A percentile compares a stretch with the other conserved stretches of the same genome.
These are phyloP conservation scores for Penicillium crystallinum DNA, from an alignment of 495 filamentous ascomycete genomes.

Conservation along the genomic window DNA sequence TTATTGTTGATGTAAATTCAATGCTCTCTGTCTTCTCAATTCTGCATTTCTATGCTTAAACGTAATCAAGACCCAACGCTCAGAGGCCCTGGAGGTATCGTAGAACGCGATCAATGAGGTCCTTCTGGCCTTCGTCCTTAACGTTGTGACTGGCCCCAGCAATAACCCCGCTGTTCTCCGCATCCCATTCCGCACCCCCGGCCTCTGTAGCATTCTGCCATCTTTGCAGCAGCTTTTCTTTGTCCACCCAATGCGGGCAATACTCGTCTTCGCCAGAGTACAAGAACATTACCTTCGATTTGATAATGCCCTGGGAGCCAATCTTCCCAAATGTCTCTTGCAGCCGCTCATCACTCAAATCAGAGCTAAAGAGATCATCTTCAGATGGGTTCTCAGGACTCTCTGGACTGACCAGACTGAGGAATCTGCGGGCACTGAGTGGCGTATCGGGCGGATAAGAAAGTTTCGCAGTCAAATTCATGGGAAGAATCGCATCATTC, in stretches of 20 bases:
- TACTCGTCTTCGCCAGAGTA: slow-evolving; percentile 70
- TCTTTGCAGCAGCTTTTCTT: slow-evolving; percentile 52
- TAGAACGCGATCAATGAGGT: slow-evolving; percentile 50
- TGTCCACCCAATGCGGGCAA: slow-evolving; percentile 59
- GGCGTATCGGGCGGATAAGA: slow-evolving; percentile 54
- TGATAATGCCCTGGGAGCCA: slow-evolving; percentile 48
- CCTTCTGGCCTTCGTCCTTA: slow-evolving; percentile 40
- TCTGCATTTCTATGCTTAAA: neutral
- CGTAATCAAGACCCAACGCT: neutral
- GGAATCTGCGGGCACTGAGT: slow-evolving; percentile 51
- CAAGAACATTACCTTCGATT: slow-evolving; percentile 46
- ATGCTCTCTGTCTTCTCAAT: slow-evolving; percentile 12
- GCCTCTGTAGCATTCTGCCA: slow-evolving; percentile 62
- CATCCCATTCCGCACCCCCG: slow-evolving; percentile 43
- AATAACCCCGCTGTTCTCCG: slow-evolving; percentile 54
- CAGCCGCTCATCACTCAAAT: slow-evolving; percentile 58
- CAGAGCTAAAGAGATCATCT: slow-evolving; percentile 88
- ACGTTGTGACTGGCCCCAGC: slow-evolving; percentile 60
- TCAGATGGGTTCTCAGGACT: slow-evolving; percentile 53
- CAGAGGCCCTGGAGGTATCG: slow-evolving; percentile 51
- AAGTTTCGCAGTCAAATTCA: slow-evolving; percentile 37
- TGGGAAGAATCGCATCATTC: slow-evolving; percentile 54
- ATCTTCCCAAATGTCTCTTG: slow-evolving; percentile 60
- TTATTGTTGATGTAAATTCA: slow-evolving; percentile 20
- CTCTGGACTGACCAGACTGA: slow-evolving; percentile 56